Conservation (phyloP, 2,329 filamentous ascomycete genomes). For the Neonectria sp. region DNA sequence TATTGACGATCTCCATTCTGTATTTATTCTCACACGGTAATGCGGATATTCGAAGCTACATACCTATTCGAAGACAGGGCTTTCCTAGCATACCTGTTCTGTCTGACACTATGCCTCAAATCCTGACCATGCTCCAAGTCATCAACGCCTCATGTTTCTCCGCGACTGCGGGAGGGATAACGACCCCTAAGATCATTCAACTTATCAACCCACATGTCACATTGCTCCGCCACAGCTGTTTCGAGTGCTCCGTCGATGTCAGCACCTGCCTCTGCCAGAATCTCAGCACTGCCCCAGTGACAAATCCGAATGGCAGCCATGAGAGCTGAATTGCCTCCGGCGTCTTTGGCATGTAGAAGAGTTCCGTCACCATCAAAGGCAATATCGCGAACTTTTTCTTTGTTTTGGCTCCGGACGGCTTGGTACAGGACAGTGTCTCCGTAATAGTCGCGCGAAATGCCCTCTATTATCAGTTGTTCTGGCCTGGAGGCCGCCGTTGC, state of each 20-base stretch:
- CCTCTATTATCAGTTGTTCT: background rate
- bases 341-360: background rate
- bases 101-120: background rate
- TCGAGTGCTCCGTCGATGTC: background rate
- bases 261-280: background rate
- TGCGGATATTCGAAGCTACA: no score
- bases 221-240: background rate
- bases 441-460: background rate
- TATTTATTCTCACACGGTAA: no score
- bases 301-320: conserved; percentile 6
- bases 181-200: background rate
- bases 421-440: conserved; percentile 3
- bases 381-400: background rate
- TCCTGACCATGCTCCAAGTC: background rate
- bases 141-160: background rate
- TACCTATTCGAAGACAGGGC: no score
- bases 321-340: background rate
- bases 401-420: background rate
- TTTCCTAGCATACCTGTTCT: no score
- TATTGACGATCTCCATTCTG: no score
- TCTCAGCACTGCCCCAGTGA: conserved; percentile 3
- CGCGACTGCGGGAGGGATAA: background rate
- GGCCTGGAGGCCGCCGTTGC: background rate
- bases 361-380: background rate
- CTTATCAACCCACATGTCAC: background rate